Evolutionary conservation across 768 basidiomycete species (phyloP), one percentile per base, ranked within the genome.

Genomic region (Hericium coralloides): DNA sequence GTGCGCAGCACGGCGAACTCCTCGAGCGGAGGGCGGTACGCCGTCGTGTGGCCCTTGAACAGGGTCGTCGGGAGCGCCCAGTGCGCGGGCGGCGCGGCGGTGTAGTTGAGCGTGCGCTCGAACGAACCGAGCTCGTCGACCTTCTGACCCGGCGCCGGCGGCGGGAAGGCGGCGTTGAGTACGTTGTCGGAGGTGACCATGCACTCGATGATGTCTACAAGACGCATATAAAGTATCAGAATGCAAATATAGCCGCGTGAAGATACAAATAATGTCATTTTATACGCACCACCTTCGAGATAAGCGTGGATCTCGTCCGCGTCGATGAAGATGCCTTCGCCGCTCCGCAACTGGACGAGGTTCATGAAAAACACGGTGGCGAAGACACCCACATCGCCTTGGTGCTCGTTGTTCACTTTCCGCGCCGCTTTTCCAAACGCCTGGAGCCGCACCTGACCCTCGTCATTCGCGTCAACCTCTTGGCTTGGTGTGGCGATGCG

Each of bases 111-210:
- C 60, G 62, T 63, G 53, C 55, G 37, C 52, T 62, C 45, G 59
- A 69, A 69, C 25, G 60, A 63, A 10, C 49, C 43, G 25, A 64
- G 38, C 31, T 67, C 59, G 20, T 50, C 37, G 41, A 43, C 41
- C 41, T 31, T 31, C 39, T 53, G 52, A 36, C 60, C 57, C 52
- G 59, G 50, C 5, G 39, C 57, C 3, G 65, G 64, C 12, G 62
- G 48, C 41, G 60, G 59, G 52, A 82, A 74, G 17, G 79, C 81
- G 18, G 78, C 78, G 55, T 81, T 78, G 50, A 83, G 75, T 60
- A 82, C 81, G 66, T 82, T 82, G 70, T 82, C 81, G 0, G 76
- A 77, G 3, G 74, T 73, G 0, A 79, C 79, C 79, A 81, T 82
- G 67, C 79, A 81, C 63, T 82, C 81, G 70, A 83, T 78, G 67